Conservation (phyloP, 164 flowering plant species). For the Chimonanthus praecox region DNA sequence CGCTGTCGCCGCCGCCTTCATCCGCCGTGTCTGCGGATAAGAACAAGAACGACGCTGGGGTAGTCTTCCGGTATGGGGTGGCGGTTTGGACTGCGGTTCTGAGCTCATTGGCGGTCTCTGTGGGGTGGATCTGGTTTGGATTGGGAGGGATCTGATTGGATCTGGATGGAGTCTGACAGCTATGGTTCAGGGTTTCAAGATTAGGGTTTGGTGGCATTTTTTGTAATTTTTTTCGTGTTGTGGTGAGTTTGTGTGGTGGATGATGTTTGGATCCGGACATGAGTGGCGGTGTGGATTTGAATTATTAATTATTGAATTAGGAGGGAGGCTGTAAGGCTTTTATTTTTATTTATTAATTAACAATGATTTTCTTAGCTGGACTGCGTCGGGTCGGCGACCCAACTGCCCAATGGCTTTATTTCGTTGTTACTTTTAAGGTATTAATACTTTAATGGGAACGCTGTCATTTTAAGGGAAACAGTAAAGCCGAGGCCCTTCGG, state of each 20-base stretch:
- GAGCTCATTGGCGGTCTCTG: neutral
- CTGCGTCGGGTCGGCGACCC: too few species aligned
- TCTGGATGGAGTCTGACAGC: neutral
- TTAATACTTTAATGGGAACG: too few species aligned
- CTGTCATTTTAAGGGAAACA: too few species aligned
- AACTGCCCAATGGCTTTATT: too few species aligned
- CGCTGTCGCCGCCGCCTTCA: constrained; percentile 8
- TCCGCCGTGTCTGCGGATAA: constrained; percentile 1
- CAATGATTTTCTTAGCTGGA: too few species aligned
- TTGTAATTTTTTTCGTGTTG: neutral
- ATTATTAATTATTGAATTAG: neutral
- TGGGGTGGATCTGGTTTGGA: neutral
- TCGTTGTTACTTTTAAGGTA: too few species aligned
- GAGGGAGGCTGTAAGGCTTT: neutral
- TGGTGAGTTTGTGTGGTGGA: neutral
- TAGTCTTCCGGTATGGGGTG: neutral
- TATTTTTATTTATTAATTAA: too few species aligned
- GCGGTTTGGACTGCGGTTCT: constrained; percentile 1
- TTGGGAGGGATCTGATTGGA: neutral
- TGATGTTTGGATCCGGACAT: neutral
- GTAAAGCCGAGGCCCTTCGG: too few species aligned
- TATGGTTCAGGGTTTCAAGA: neutral
- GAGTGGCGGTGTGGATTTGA: neutral
- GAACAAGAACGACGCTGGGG: neutral
- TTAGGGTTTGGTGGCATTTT: neutral